Evolutionary conservation across 495 filamentous ascomycete genomes (phyloP).

Genomic region (Apodospora peruviana): DNA sequence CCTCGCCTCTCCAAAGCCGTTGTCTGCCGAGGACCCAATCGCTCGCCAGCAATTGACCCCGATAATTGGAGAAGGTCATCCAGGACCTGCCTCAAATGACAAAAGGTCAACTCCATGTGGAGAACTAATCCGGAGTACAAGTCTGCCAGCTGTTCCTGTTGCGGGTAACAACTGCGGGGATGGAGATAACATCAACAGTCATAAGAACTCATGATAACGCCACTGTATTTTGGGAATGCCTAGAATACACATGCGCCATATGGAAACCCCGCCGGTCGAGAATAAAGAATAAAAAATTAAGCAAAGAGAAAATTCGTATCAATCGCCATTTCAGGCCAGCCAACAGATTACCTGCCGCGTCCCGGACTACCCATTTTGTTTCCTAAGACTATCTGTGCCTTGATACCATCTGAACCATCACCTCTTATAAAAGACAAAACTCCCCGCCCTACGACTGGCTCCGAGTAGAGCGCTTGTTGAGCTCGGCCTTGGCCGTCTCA

Average conservation of each 20-base stretch:
- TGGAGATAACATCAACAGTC: too few relatives aligned
- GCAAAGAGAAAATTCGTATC: conserved; percentile 3
- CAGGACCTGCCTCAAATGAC: neutral
- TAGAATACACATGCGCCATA: conserved; percentile 20
- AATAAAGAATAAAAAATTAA: conserved; percentile 6
- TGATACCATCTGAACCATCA: conserved; percentile 7
- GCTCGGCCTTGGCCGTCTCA: conserved; percentile 60
- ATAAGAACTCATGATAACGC: conserved; percentile 2
- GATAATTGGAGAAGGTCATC: conserved; percentile 3
- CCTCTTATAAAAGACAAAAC: conserved; percentile 1
- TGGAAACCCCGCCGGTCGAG: conserved; percentile 7
- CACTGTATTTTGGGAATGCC: conserved; percentile 11
- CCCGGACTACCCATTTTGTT: conserved; percentile 9
- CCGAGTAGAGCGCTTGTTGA: conserved; percentile 48
- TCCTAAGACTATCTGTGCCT: conserved; percentile 7
- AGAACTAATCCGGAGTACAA: too few relatives aligned
- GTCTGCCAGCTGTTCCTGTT: too few relatives aligned
- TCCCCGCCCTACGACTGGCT: conserved; percentile 31
- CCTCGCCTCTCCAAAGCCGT: conserved; percentile 10
- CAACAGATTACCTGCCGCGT: conserved; percentile 3
- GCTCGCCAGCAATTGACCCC: neutral
- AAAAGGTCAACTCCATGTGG: too few relatives aligned
- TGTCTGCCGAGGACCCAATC: conserved; percentile 16
- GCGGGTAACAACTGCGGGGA: too few relatives aligned
- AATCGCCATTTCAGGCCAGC: conserved; percentile 2